phyloP scores from a whole-genome alignment of 768 basidiomycete species.

The Pholiota microspora region DNA sequence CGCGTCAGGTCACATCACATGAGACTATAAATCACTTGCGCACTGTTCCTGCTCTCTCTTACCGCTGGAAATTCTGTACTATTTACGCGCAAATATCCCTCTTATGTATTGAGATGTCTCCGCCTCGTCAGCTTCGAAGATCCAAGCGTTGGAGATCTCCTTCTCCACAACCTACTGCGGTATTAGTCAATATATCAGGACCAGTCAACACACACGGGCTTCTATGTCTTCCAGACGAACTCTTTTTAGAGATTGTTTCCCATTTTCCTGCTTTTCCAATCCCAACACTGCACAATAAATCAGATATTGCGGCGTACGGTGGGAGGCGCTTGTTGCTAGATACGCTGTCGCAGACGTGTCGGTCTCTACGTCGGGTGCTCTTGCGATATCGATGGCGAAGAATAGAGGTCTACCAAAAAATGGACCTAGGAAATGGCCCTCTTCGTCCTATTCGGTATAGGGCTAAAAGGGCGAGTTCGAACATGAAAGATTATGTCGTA shows the following conservation, averaged over 20 bases:
- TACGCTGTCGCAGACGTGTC: constrained; percentile 13
- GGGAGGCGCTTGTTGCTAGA: neutral
- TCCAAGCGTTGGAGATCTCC: neutral
- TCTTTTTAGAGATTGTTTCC: neutral
- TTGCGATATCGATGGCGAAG: constrained; percentile 13
- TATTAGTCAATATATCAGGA: too few species aligned
- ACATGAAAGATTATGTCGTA: neutral
- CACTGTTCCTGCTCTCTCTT: too few species aligned
- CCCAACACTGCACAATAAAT: neutral
- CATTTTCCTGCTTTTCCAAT: neutral
- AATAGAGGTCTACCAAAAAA: constrained; percentile 12
- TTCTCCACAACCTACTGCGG: too few species aligned
- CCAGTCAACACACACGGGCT: neutral
- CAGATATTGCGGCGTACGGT: neutral
- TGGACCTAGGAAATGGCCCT: neutral
- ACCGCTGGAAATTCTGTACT: too few species aligned
- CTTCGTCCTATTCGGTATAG: neutral
- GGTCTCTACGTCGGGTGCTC: constrained; percentile 9
- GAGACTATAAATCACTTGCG: too few species aligned
- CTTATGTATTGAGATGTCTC: too few species aligned
- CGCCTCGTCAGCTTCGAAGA: too few species aligned
- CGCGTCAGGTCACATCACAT: too few species aligned
- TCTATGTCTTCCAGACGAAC: neutral
- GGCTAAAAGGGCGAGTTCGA: too few species aligned
- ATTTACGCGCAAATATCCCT: too few species aligned